A percentile compares a stretch with the other conserved stretches of the same genome.
Conservation (phyloP, 2,329 filamentous ascomycete species). For the Rugonectria rugulosa region DNA sequence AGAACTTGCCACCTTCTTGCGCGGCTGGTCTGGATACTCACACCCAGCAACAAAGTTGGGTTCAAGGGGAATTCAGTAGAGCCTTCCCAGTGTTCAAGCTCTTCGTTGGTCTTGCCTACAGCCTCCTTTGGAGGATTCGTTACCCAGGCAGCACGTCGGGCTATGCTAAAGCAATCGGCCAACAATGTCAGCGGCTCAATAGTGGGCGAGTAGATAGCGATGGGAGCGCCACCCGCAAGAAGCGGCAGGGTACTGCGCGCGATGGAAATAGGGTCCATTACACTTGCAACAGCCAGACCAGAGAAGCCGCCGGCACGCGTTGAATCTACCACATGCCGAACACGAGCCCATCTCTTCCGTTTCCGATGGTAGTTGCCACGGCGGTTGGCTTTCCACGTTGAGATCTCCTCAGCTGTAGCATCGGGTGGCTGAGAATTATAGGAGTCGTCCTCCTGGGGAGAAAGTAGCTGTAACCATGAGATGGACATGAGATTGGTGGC, state of each 20-base stretch:
- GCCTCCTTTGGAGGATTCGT: slow-evolving; percentile 57
- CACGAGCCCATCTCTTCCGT: slow-evolving; percentile 79
- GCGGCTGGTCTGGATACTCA: slow-evolving; percentile 81
- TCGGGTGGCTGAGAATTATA: slow-evolving; percentile 72
- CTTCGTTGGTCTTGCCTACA: slow-evolving; percentile 52
- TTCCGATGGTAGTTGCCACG: slow-evolving; percentile 90
- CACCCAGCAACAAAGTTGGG: slow-evolving; percentile 81
- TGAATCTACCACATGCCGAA: slow-evolving; percentile 75
- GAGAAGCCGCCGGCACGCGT: slow-evolving; percentile 80
- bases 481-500: slow-evolving; percentile 81
- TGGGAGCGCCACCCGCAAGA: slow-evolving; percentile 80
- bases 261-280: slow-evolving; percentile 82
- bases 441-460: slow-evolving; percentile 76
- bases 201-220: slow-evolving; percentile 84
- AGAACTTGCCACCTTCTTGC: slow-evolving; percentile 88
- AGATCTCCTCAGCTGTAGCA: slow-evolving; percentile 67
- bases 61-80: slow-evolving; percentile 85
- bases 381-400: slow-evolving; percentile 80
- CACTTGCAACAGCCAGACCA: slow-evolving; percentile 81
- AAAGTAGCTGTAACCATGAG: slow-evolving; percentile 90
- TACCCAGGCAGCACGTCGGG: slow-evolving; percentile 78
- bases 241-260: slow-evolving; percentile 80
- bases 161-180: slow-evolving; percentile 84
- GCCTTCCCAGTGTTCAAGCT: slow-evolving; percentile 65
- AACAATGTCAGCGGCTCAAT: slow-evolving; percentile 81